Percentiles rank a stretch among this genome's conserved stretches.
Conservation (phyloP, 768 basidiomycete genomes). For the Ephemerocybe angulata region DNA sequence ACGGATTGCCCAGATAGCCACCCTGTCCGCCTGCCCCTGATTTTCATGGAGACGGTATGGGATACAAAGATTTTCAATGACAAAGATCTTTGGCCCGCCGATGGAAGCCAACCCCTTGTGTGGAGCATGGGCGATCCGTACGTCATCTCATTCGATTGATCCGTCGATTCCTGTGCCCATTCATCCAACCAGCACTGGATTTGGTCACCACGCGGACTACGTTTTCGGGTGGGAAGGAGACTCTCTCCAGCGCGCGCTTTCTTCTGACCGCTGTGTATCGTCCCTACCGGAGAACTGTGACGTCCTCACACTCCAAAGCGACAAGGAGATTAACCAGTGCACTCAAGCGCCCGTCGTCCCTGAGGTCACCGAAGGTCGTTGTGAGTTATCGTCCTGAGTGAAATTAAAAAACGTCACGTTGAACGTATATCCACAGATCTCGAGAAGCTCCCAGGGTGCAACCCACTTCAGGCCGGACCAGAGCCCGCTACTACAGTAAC, state of each 20-base stretch:
- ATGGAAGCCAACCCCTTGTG: constrained; percentile 11
- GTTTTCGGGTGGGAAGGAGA: constrained; percentile 13
- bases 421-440: neutral
- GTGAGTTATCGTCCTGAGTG: neutral
- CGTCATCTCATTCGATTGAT: neutral
- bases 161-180: neutral
- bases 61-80: constrained; percentile 12
- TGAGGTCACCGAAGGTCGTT: constrained; percentile 2
- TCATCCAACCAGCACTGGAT: neutral
- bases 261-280: neutral
- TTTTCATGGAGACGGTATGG: constrained; percentile 14
- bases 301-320: constrained; percentile 2
- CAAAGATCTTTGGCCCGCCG: constrained; percentile 4
- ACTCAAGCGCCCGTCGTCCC: neutral
- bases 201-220: constrained; percentile 11
- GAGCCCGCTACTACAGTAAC: constrained; percentile 4
- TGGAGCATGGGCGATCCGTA: constrained; percentile 17
- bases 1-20: constrained; percentile 10
- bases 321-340: constrained; percentile 9
- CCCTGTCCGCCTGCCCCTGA: constrained; percentile 10
- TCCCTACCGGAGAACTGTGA: constrained; percentile 2
- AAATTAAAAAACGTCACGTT: neutral
- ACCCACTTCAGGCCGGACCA: constrained; percentile 4
- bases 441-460: constrained; percentile 3
- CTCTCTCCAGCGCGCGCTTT: constrained; percentile 5